phyloP scores from a whole-genome alignment of 2,329 filamentous ascomycete species.

The Alternaria gansuensis region DNA sequence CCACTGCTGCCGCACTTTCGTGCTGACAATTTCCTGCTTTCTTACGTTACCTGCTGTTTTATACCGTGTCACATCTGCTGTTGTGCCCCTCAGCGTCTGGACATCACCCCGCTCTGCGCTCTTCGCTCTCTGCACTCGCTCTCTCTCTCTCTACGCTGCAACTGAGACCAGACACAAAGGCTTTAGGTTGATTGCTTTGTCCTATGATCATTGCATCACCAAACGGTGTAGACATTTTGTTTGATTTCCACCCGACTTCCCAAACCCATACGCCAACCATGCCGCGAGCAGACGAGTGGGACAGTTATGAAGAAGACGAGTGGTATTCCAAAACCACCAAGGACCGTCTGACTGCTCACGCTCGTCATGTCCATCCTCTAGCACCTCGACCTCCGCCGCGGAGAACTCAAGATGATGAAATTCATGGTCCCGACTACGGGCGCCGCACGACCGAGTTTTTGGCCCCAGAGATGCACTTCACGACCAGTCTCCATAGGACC shows the following conservation, averaged over 20 bases:
- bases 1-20: constrained; percentile 29
- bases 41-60: constrained; percentile 30
- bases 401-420: constrained; percentile 29
- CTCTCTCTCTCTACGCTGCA: constrained; percentile 15
- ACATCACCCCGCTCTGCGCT: constrained; percentile 33
- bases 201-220: constrained; percentile 5
- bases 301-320: constrained; percentile 45
- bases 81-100: constrained; percentile 28
- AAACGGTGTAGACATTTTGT: background rate
- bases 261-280: constrained; percentile 23
- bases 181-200: constrained; percentile 24
- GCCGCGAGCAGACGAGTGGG: constrained; percentile 40
- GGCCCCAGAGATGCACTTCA: constrained; percentile 40
- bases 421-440: constrained; percentile 29
- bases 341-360: constrained; percentile 34
- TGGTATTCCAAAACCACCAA: constrained; percentile 31
- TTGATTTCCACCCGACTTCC: background rate
- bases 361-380: constrained; percentile 43
- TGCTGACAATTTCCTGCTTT: constrained; percentile 21
- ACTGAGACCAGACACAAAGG: constrained; percentile 21
- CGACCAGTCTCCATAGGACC: constrained; percentile 54
- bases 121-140: constrained; percentile 27
- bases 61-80: constrained; percentile 36
- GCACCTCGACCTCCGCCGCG: constrained; percentile 26
- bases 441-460: constrained; percentile 46